Evolutionary conservation across 768 basidiomycete species (phyloP).

Genomic region (Favolaschia claudopus): DNA sequence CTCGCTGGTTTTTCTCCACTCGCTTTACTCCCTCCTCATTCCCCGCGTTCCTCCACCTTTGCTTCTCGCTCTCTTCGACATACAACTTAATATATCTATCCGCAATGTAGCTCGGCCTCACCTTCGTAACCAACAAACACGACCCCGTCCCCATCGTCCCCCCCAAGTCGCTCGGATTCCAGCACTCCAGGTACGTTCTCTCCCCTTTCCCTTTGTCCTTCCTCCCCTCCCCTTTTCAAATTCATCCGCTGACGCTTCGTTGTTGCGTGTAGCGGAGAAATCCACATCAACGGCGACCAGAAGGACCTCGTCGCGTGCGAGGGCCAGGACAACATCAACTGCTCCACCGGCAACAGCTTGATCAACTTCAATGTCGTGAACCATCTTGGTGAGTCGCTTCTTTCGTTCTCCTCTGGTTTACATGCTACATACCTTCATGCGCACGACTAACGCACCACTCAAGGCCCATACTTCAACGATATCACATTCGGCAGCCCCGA

Average conservation of each 20-base stretch:
- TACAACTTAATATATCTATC: no score
- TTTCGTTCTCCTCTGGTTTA: background rate
- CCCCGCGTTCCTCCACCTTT: no score
- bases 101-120: constrained; percentile 37
- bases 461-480: constrained; percentile 40
- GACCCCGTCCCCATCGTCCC: constrained; percentile 53
- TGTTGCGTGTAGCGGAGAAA: constrained; percentile 47
- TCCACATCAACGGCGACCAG: constrained; percentile 41
- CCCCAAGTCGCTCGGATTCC: constrained; percentile 44
- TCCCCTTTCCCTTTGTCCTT: no score
- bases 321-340: constrained; percentile 47
- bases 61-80: no score
- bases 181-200: no score
- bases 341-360: background rate
- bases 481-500: constrained; percentile 35
- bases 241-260: no score
- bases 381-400: constrained; percentile 33
- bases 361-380: background rate
- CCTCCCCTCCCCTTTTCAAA: no score
- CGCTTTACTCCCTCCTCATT: background rate
- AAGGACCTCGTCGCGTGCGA: constrained; percentile 42
- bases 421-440: background rate
- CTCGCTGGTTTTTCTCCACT: no score
- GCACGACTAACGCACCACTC: constrained; percentile 16
- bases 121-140: constrained; percentile 47